These are phyloP conservation scores for Hebeloma cylindrosporum DNA, from an alignment of 768 basidiomycete species.

Conservation along the genomic window DNA sequence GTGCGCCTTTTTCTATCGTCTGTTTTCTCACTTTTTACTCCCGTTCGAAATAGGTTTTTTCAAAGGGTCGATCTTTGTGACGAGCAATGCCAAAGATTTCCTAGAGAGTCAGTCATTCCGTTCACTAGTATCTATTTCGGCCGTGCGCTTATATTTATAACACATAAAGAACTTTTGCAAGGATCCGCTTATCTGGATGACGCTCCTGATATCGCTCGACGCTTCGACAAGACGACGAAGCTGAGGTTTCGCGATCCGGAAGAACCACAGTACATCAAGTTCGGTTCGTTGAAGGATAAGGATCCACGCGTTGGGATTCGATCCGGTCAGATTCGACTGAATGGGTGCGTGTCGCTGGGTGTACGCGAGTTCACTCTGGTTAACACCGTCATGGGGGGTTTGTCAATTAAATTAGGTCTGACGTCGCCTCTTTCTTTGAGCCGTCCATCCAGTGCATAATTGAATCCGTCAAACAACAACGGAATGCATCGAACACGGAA, in stretches of 20 bases:
- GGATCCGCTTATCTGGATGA: conserved; percentile 41
- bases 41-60: conserved; percentile 23
- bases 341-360: conserved; percentile 25
- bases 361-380: conserved; percentile 20
- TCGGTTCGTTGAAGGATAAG: conserved; percentile 42
- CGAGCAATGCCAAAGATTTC: conserved; percentile 36
- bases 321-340: conserved; percentile 45
- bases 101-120: conserved; percentile 32
- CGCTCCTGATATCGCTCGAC: conserved; percentile 36
- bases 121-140: background rate
- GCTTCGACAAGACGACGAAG: conserved; percentile 49
- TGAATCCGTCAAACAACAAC: conserved; percentile 24
- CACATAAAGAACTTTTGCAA: conserved; percentile 34
- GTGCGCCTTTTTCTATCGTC: conserved; percentile 23
- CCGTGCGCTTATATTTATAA: background rate
- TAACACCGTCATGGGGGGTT: conserved; percentile 40
- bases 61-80: conserved; percentile 51
- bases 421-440: conserved; percentile 33
- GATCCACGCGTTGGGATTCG: conserved; percentile 40
- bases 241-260: conserved; percentile 36
- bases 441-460: conserved; percentile 33
- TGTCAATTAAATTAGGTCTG: conserved; percentile 18
- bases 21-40: background rate
- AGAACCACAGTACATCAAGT: conserved; percentile 45
- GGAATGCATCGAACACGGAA: conserved; percentile 20